Base-by-base conservation (phyloP, 139 green algal species). In the Coccomyxa sp. region DNA sequence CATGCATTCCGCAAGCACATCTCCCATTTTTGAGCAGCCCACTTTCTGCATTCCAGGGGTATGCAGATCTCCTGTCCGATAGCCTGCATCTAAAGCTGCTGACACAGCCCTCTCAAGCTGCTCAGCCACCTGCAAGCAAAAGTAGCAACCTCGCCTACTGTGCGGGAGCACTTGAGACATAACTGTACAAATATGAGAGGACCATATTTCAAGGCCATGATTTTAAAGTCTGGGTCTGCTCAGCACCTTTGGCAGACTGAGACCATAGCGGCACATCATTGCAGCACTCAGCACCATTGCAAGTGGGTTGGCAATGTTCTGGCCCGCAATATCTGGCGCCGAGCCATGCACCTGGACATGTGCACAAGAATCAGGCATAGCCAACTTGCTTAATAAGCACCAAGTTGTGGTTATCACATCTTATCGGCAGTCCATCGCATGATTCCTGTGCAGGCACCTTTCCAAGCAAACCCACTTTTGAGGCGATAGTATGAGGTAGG, bases 221-320 rank as follows among this genome's bases (percentile, higher is more conserved):
- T 51, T 51, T 51, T 51, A 1, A 67, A 23, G 15, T 25, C 32
- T 18, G 51, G 13, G 30, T 11, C 31, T 32, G 9, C 15, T 32
- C 31, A 57, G 18, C 32, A 95, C 93, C 85, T 92, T 89, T 28
- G 95, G 93, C 81, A 98, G 86, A 85, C 93, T 91, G 58, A 99
- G 93, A 66, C 95, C 95, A 87, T 99, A 99, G 71, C 95, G 90
- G 89, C 97, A 98, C 97, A 99, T 98, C 97, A 99, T 99, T 76
- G 97, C 96, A 13, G 97, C 97, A 28, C 91, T 97, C 45, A 99
- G 90, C 38, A 99, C 91, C 95, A 98, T 98, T 58, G 95, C 95
- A 87, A 98, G 87, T 10, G 95, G 95, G 89, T 98, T 98, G 68
- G 95, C 95, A 0, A 95, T 81, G 86, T 98, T 94, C 86, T 98